Conservation (phyloP, 352 stramenopile genomes). For the Phytophthora palmivora region DNA sequence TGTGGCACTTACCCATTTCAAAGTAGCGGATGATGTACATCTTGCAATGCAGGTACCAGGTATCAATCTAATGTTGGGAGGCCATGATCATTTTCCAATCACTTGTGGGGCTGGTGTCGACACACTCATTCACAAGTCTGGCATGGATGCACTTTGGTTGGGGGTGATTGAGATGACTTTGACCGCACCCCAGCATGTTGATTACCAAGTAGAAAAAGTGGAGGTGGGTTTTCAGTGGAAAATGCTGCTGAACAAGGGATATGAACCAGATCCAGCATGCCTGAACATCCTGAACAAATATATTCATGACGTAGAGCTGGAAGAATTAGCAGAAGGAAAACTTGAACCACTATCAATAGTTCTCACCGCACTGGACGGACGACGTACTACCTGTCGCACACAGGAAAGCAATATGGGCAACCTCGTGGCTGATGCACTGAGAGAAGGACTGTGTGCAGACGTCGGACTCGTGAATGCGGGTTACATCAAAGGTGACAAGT, state of each 20-base stretch:
- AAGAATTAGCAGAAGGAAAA: constrained; percentile 58
- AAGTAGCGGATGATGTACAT: constrained; percentile 62
- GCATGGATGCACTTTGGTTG: constrained; percentile 85
- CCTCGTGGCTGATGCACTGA: constrained; percentile 77
- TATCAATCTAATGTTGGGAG: constrained; percentile 89
- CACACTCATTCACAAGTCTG: constrained; percentile 88
- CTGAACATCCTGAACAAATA: constrained; percentile 56
- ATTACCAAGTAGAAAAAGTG: not conserved
- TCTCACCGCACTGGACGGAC: constrained; percentile 65
- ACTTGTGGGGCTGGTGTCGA: constrained; percentile 52
- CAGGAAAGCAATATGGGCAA: constrained; percentile 81
- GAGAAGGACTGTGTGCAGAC: constrained; percentile 55
- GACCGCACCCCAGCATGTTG: constrained; percentile 1
- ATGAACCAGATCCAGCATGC: constrained; percentile 54
- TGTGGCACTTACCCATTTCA: constrained; percentile 83
- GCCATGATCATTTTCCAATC: constrained; percentile 89
- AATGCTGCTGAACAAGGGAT: constrained; percentile 74
- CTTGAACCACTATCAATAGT: constrained; percentile 42
- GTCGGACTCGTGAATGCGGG: constrained; percentile 81
- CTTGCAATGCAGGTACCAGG: constrained; percentile 63
- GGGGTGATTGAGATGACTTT: constrained; percentile 75
- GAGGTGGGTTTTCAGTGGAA: constrained; percentile 61
- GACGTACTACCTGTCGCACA: constrained; percentile 62
- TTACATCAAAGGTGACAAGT: constrained; percentile 79
- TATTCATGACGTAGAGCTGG: constrained; percentile 46